Evolutionary conservation across 2,329 filamentous ascomycete genomes (phyloP).

Genomic region (Teratosphaeria gauchensis): DNA sequence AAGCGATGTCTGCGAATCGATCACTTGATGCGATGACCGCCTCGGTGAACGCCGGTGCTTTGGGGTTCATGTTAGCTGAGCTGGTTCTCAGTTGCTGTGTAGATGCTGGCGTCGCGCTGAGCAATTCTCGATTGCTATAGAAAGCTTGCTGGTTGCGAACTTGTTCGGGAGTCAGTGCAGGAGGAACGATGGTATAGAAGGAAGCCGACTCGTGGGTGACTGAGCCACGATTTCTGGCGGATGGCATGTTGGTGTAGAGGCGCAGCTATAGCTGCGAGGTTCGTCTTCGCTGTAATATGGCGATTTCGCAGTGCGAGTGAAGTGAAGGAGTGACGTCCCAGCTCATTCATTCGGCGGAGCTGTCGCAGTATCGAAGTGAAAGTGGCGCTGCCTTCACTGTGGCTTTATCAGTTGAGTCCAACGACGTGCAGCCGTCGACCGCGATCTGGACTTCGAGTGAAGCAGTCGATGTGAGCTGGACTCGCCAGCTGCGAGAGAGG

Average conservation of each 20-base stretch:
- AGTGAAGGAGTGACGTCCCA: background rate
- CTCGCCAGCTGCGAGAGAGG: background rate
- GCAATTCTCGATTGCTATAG: background rate
- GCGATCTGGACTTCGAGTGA: background rate
- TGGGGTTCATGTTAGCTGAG: background rate
- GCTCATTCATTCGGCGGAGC: background rate
- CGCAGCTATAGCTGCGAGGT: background rate
- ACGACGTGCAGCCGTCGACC: background rate
- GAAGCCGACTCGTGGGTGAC: background rate
- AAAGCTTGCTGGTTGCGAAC: background rate
- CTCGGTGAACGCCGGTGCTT: background rate
- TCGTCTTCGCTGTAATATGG: background rate
- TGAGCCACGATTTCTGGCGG: background rate
- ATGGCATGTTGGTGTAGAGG: background rate
- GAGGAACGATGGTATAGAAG: background rate
- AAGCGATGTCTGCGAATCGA: slow-evolving; percentile 19
- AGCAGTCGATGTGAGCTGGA: background rate
- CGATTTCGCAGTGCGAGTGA: background rate
- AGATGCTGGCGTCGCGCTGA: background rate
- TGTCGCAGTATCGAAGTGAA: background rate
- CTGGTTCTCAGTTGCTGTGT: background rate
- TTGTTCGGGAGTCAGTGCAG: background rate
- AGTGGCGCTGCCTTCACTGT: background rate
- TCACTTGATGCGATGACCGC: slow-evolving; percentile 23
- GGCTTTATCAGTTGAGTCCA: background rate